Evolutionary conservation across 78 protist species (phyloP), one percentile per base, ranked within the genome.

Genomic region (Cavenderia fasciculata): DNA sequence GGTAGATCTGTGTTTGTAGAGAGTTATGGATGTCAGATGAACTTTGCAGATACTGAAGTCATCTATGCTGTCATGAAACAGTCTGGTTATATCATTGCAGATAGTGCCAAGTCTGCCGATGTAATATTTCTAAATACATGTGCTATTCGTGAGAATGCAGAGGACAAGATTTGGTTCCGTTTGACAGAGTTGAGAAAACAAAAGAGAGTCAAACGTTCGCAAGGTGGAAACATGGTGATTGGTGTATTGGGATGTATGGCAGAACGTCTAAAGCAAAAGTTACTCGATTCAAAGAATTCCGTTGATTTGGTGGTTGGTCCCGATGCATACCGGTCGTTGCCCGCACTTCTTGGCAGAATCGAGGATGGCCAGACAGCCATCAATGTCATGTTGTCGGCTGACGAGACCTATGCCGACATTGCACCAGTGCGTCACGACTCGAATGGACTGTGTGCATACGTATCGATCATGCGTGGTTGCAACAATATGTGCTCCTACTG

Each of bases 401-500:
- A 97, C 0, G 99, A 97, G 87, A 97, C 98, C 36, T 97, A 98
- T 56, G 99, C 98, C 0, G 99, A 98, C 52, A 85, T 98, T 25
- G 66, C 96, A 31, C 99, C 99, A 11, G 97, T 97, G 34, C 94
- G 98, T 19, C 27, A 23, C 11, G 36, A 40, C 51, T 25, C 38
- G 34, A 77, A 92, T 74, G 54, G 27, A 23, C 49, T 79, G 1
- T 59, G 91, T 6, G 97, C 97, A 0, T 94, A 43, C 18, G 94
- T 94, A 16, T 74, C 74, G 19, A 86, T 86, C 29, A 86, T 76
- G 79, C 89, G 99, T 36, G 99, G 99, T 14, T 95, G 97, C 87
- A 94, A 96, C 84, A 98, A 98, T 92, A 98, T 97, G 98, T 98
- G 99, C 86, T 51, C 93, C 29, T 98, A 79, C 85, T 98, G 99